A percentile compares a stretch with the other conserved stretches of the same genome.
Evolutionary conservation across 306 rosid genomes (phyloP).

Genomic region (Fragaria iinumae): DNA sequence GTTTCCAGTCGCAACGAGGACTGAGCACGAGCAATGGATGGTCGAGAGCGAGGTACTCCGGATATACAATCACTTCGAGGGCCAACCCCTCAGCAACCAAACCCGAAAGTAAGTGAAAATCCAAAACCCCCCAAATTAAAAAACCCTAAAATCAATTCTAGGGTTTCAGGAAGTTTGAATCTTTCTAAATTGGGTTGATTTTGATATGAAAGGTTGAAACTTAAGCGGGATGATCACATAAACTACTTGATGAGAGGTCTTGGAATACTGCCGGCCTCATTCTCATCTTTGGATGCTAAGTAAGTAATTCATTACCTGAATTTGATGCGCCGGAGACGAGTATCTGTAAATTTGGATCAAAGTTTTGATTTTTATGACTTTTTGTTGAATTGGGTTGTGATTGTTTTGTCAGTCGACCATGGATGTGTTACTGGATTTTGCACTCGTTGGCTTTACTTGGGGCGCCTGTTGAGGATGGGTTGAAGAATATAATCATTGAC

Average conservation of each 20-base stretch:
- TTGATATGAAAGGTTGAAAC: conserved; percentile 53
- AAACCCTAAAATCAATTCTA: not conserved
- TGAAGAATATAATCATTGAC: conserved; percentile 47
- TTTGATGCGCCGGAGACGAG: not conserved
- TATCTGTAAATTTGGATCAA: not conserved
- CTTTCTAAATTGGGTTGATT: not conserved
- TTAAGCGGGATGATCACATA: conserved; percentile 70
- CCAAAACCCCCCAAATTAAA: not conserved
- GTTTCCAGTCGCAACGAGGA: conserved; percentile 38
- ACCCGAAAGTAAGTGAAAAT: conserved; percentile 37
- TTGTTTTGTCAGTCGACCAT: conserved; percentile 70
- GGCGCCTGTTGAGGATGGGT: conserved; percentile 54
- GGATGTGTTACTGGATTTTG: conserved; percentile 91
- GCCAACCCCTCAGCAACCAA: conserved; percentile 52
- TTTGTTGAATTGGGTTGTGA: too few species aligned
- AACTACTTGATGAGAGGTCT: conserved; percentile 63
- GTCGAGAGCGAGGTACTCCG: conserved; percentile 54
- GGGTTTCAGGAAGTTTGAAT: not conserved
- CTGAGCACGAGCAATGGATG: conserved; percentile 61
- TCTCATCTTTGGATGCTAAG: conserved; percentile 81
- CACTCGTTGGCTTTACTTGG: conserved; percentile 82
- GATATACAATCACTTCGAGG: conserved; percentile 48
- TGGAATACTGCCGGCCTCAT: conserved; percentile 53
- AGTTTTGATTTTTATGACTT: not conserved
- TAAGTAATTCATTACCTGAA: conserved; percentile 8